A percentile compares a stretch with the other conserved stretches of the same genome.
Conservation (phyloP, 2,329 filamentous ascomycete genomes). For the Coniochaeta sp. region DNA sequence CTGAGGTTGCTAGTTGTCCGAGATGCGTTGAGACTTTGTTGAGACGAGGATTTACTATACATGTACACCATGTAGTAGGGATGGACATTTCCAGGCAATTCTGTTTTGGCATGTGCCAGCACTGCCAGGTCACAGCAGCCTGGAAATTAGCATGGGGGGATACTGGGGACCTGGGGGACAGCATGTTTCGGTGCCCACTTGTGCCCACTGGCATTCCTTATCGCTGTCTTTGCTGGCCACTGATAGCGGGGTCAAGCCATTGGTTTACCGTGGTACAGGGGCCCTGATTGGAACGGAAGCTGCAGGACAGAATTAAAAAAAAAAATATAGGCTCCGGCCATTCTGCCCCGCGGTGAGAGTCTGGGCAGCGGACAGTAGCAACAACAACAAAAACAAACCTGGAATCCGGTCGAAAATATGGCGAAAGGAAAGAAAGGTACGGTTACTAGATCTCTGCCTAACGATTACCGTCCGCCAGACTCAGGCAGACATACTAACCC, state of each 20-base stretch:
- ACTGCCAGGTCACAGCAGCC: background rate
- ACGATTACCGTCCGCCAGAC: background rate
- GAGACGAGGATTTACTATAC: too few species aligned
- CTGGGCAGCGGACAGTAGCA: background rate
- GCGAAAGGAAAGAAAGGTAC: conserved; percentile 1
- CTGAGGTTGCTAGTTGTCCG: too few species aligned
- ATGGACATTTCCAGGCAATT: background rate
- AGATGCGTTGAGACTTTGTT: too few species aligned
- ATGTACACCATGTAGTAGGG: too few species aligned
- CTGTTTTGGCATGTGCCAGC: background rate
- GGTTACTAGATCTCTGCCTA: background rate
- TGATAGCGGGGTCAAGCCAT: background rate
- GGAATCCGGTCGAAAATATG: background rate
- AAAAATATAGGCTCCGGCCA: too few species aligned
- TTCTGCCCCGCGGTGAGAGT: background rate
- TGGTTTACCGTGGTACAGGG: background rate
- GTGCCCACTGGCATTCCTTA: background rate
- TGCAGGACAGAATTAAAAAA: too few species aligned
- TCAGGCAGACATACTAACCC: background rate
- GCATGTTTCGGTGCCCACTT: background rate
- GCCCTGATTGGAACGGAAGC: background rate
- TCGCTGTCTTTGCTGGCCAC: background rate
- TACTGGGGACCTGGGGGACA: background rate
- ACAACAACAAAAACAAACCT: background rate
- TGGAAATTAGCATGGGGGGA: background rate